phyloP scores from a whole-genome alignment of 164 flowering plant genomes.

The Annona cherimola region DNA sequence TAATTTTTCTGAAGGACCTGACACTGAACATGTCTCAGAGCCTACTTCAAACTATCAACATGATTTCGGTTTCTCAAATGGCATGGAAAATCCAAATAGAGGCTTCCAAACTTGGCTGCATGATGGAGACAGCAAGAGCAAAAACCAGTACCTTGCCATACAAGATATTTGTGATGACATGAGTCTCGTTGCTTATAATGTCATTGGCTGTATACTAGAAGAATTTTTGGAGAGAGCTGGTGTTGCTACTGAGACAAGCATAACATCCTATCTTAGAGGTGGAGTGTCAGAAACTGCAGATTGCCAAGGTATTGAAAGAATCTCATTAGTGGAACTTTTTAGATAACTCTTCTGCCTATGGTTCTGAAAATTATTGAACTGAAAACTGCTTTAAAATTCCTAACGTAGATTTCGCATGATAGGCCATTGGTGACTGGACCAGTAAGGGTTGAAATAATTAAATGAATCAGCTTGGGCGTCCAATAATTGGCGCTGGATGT shows the following conservation, averaged over 20 bases:
- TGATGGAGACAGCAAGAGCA: conserved; percentile 5
- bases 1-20: conserved; percentile 4
- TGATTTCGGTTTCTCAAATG: conserved; percentile 5
- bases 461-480: background rate
- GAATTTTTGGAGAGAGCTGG: conserved; percentile 34
- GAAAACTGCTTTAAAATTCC: no score
- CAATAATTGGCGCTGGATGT: background rate
- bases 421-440: background rate
- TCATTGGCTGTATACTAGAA: conserved; percentile 50
- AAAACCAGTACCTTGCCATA: conserved; percentile 47
- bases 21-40: conserved; percentile 1
- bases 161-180: conserved; percentile 71
- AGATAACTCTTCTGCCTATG: background rate
- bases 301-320: conserved; percentile 12
- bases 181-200: conserved; percentile 54
- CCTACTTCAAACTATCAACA: conserved; percentile 7
- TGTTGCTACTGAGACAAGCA: conserved; percentile 25
- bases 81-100: background rate
- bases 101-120: conserved; percentile 4
- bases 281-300: conserved; percentile 21
- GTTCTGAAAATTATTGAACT: background rate
- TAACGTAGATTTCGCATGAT: background rate
- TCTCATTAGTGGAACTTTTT: background rate
- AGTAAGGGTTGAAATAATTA: background rate
- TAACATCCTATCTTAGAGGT: conserved; percentile 41